A percentile compares a stretch with the other conserved stretches of the same genome.
phyloP scores from a whole-genome alignment of 306 rosid genomes.

The Acacia melanoxylon region DNA sequence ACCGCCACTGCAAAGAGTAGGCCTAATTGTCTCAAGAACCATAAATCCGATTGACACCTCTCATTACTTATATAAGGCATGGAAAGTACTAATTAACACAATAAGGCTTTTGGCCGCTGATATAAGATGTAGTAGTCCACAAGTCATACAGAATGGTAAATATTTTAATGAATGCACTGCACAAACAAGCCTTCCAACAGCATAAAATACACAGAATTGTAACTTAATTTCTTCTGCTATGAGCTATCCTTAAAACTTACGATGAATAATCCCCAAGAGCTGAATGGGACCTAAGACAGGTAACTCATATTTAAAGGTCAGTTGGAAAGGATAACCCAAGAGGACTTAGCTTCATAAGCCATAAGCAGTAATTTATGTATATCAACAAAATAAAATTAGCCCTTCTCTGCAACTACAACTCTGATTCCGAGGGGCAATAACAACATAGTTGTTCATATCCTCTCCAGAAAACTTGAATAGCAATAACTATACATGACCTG shows the following conservation, averaged over 20 bases:
- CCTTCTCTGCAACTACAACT: background rate
- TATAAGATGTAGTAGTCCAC: background rate
- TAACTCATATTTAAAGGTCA: background rate
- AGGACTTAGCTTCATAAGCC: background rate
- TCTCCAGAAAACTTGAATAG: background rate
- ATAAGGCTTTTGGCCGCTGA: background rate
- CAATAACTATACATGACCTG: background rate
- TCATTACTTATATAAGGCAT: conserved; percentile 7
- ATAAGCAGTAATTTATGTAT: background rate
- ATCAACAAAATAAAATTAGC: background rate
- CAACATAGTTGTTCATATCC: background rate
- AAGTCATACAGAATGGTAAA: background rate
- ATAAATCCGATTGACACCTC: background rate
- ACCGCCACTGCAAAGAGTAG: background rate
- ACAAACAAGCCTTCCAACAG: background rate
- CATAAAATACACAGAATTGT: background rate
- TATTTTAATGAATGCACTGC: background rate
- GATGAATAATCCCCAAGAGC: background rate
- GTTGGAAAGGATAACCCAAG: background rate
- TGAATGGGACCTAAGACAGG: background rate
- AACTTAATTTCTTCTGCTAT: background rate
- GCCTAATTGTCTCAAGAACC: background rate
- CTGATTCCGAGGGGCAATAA: background rate
- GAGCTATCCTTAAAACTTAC: background rate
- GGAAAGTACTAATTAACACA: background rate